phyloP scores from a whole-genome alignment of 495 filamentous ascomycete species.

The Xanthoparmelia taractica region DNA sequence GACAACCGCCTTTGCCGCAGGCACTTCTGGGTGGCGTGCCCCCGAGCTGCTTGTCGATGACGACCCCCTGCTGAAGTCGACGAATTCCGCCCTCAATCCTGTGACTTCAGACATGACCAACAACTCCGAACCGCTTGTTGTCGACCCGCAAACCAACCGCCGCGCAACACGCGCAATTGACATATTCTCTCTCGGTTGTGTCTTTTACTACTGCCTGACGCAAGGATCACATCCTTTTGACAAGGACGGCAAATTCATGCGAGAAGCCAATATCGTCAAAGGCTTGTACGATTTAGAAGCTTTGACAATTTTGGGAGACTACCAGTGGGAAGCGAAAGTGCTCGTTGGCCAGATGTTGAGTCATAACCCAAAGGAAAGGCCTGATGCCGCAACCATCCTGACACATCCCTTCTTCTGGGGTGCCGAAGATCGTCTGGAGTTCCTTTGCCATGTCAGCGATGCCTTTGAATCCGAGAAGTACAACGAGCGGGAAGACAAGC shows the following conservation, averaged over 20 bases:
- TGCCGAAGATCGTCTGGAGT: slow-evolving; percentile 74
- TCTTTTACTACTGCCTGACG: slow-evolving; percentile 94
- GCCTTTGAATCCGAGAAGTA: slow-evolving; percentile 66
- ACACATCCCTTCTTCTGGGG: slow-evolving; percentile 96
- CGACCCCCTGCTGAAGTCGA: slow-evolving; percentile 37
- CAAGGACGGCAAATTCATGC: slow-evolving; percentile 84
- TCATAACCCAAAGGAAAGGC: slow-evolving; percentile 57
- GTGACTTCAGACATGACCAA: slow-evolving; percentile 42
- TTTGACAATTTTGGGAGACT: slow-evolving; percentile 66
- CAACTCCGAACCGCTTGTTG: slow-evolving; percentile 50
- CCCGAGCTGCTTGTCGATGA: slow-evolving; percentile 87
- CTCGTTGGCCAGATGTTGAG: slow-evolving; percentile 78
- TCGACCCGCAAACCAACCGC: slow-evolving; percentile 57
- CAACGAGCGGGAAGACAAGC: slow-evolving; percentile 66
- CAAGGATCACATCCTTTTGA: slow-evolving; percentile 90
- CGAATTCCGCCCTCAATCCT: slow-evolving; percentile 18
- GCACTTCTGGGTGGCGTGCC: slow-evolving; percentile 92
- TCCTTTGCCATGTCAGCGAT: slow-evolving; percentile 89
- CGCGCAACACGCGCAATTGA: slow-evolving; percentile 92
- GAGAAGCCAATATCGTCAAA: slow-evolving; percentile 93
- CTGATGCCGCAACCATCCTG: slow-evolving; percentile 68
- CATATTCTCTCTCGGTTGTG: slow-evolving; percentile 90
- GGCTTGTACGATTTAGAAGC: slow-evolving; percentile 65
- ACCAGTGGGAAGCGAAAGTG: slow-evolving; percentile 77
- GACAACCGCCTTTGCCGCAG: slow-evolving; percentile 86